Evolutionary conservation across 2,329 filamentous ascomycete genomes (phyloP).

Genomic region (Penicillium sp.): DNA sequence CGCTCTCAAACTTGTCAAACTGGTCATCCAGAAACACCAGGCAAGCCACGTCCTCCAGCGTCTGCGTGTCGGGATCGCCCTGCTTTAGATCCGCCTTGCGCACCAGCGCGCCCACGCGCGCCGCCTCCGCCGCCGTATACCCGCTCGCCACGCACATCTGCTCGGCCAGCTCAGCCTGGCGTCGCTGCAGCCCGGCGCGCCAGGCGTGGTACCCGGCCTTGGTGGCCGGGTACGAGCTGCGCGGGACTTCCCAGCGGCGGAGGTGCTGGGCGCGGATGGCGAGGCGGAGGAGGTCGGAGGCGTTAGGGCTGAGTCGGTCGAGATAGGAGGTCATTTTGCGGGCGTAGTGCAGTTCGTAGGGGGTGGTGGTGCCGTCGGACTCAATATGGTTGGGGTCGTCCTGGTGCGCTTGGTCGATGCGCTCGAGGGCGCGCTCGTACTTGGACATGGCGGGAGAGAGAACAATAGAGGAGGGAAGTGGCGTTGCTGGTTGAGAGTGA

Average conservation of each 20-base stretch:
- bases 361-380: slow-evolving; percentile 48
- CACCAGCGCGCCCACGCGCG: slow-evolving; percentile 67
- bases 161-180: slow-evolving; percentile 62
- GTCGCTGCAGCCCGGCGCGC: slow-evolving; percentile 70
- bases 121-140: slow-evolving; percentile 54
- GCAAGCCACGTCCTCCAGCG: slow-evolving; percentile 80
- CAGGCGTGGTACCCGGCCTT: slow-evolving; percentile 75
- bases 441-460: slow-evolving; percentile 34
- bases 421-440: slow-evolving; percentile 53
- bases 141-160: slow-evolving; percentile 54
- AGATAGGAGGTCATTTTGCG: slow-evolving; percentile 76
- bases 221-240: slow-evolving; percentile 69
- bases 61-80: slow-evolving; percentile 56
- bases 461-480: too few species aligned
- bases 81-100: slow-evolving; percentile 70
- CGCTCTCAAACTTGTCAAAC: slow-evolving; percentile 73
- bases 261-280: slow-evolving; percentile 85
- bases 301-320: slow-evolving; percentile 55
- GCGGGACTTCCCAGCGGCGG: slow-evolving; percentile 78
- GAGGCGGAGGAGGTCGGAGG: slow-evolving; percentile 66
- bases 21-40: slow-evolving; percentile 85
- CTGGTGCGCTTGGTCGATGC: slow-evolving; percentile 72
- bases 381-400: slow-evolving; percentile 59
- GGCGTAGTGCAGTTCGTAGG: slow-evolving; percentile 82
- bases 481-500: too few species aligned